phyloP scores from a whole-genome alignment of 371 early-diverging fungal species.

The Mortierella sp. region DNA sequence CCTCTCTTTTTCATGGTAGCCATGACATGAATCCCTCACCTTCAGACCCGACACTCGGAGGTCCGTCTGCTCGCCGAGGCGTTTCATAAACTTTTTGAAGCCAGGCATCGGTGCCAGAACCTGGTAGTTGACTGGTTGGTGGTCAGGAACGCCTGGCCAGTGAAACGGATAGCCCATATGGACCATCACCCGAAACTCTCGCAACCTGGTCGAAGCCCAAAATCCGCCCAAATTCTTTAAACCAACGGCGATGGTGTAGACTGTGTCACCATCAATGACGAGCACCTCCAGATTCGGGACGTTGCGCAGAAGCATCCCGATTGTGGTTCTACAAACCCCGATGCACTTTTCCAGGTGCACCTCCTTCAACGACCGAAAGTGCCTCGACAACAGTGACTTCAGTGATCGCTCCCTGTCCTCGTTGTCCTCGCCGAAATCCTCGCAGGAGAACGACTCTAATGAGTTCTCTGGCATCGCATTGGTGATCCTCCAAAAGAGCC shows the following conservation, averaged over 20 bases:
- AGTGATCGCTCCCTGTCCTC: too few relatives aligned
- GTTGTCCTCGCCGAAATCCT: not conserved
- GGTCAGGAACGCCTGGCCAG: not conserved
- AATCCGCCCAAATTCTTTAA: not conserved
- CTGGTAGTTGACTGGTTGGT: too few relatives aligned
- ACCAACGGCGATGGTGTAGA: not conserved
- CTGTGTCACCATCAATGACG: not conserved
- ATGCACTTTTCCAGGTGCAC: not conserved
- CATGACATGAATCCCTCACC: not conserved
- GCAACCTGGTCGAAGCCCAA: not conserved
- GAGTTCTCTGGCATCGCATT: not conserved
- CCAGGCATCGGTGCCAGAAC: not conserved
- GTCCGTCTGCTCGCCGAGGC: not conserved
- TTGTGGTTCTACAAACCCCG: not conserved
- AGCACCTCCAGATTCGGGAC: not conserved
- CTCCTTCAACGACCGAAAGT: not conserved
- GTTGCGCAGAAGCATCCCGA: not conserved
- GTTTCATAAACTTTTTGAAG: not conserved
- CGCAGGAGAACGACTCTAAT: not conserved
- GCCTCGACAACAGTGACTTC: not conserved
- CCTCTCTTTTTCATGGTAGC: not conserved
- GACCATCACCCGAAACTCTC: not conserved
- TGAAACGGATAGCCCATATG: not conserved
- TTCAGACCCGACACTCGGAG: not conserved
- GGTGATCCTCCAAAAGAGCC: not conserved